A percentile compares a stretch with the other conserved stretches of the same genome.
These are phyloP conservation scores for Erigeron canadensis DNA, from an alignment of 129 eudicot genomes.

Conservation along the genomic window DNA sequence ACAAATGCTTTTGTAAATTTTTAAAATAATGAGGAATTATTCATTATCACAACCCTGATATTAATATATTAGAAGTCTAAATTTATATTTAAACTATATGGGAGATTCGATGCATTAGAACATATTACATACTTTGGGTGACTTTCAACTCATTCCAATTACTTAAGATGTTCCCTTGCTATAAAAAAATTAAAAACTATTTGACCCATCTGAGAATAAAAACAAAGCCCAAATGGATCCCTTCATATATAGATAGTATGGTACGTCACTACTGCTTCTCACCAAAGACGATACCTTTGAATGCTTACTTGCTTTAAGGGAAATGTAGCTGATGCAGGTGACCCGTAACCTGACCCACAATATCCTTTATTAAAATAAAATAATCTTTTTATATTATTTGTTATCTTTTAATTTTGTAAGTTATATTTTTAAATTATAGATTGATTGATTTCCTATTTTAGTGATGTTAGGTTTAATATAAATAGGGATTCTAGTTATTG, in stretches of 20 bases:
- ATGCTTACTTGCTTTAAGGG: not conserved
- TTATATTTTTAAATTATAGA: too few relatives aligned
- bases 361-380: too few relatives aligned
- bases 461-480: too few relatives aligned
- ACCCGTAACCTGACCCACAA: too few relatives aligned
- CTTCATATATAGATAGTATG: not conserved
- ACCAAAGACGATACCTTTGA: not conserved
- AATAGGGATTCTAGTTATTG: too few relatives aligned
- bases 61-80: not conserved
- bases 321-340: too few relatives aligned
- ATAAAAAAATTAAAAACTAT: not conserved
- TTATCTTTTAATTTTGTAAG: too few relatives aligned
- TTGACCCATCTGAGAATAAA: not conserved
- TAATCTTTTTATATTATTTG: too few relatives aligned
- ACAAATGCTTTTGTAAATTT: conserved; percentile 1
- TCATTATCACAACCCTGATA: not conserved
- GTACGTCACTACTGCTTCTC: not conserved
- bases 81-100: not conserved
- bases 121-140: not conserved
- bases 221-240: conserved; percentile 2
- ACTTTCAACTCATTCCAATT: not conserved
- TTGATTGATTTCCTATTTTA: too few relatives aligned
- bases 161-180: not conserved
- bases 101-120: not conserved
- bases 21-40: not conserved